These are phyloP conservation scores for Chrysosporium queenslandicum DNA, from an alignment of 2,329 filamentous ascomycete species.

Conservation along the genomic window DNA sequence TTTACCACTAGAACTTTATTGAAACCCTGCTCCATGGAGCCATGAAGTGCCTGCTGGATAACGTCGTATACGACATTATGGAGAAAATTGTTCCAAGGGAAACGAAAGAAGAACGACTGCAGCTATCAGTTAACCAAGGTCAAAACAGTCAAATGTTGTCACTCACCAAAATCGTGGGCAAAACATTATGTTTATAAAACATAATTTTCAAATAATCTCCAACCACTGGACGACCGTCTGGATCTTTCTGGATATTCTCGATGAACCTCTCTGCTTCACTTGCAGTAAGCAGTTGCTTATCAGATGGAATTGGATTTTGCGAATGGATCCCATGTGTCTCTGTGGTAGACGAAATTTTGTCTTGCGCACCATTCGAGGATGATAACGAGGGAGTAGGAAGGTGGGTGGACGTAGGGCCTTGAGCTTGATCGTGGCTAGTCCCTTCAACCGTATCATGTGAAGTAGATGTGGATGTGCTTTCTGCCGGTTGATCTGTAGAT, in stretches of 20 bases:
- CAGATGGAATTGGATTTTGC: conserved; percentile 15
- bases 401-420: not conserved
- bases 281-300: conserved; percentile 4
- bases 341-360: not conserved
- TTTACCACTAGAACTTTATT: conserved; percentile 85
- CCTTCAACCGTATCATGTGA: conserved; percentile 10
- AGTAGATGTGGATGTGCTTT: conserved; percentile 25
- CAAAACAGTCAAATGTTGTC: conserved; percentile 3
- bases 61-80: conserved; percentile 99
- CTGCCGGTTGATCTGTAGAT: conserved; percentile 22
- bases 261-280: conserved; percentile 12
- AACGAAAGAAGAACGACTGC: conserved; percentile 89
- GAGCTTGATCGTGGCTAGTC: not conserved
- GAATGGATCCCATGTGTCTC: conserved; percentile 17
- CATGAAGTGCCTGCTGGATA: conserved; percentile 97
- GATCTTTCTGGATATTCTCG: conserved; percentile 47
- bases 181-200: conserved; percentile 88
- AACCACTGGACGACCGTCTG: conserved; percentile 65
- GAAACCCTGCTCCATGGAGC: conserved; percentile 90
- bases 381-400: not conserved
- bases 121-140: conserved; percentile 28
- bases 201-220: conserved; percentile 92
- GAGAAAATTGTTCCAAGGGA: conserved; percentile 98
- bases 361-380: not conserved
- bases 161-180: conserved; percentile 86